Base-by-base conservation (phyloP, 805 yeast genomes). In the Teunomyces gatunensis region DNA sequence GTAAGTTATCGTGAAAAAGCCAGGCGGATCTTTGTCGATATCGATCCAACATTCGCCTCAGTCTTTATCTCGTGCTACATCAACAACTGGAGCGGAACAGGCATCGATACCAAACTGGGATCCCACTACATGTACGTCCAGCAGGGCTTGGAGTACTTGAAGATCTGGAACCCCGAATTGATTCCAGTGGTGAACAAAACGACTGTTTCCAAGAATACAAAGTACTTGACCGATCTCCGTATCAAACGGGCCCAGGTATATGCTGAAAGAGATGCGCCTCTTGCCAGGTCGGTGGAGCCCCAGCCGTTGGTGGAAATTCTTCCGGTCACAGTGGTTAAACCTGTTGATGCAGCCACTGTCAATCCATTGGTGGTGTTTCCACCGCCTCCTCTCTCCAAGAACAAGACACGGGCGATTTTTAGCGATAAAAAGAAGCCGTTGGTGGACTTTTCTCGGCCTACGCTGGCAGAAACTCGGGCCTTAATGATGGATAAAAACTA, bases 121-220 rank as follows among this genome's bases (percentile, higher is more conserved):
- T 59, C 68, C 2, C 71, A 69, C 46, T 68, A 65, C 47, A 49
- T 46, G 25, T 70, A 67, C 48, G 51, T 61, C 30, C 57, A 62
- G 46, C 59, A 54, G 23, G 75, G 67, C 1, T 56, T 73, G 40
- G 44, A 54, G 21, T 68, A 66, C 39, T 54, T 71, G 39, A 54
- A 52, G 20, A 53, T 56, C 6, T 69, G 74, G 73, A 57, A 64
- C 47, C 69, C 73, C 5, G 73, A 69, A 43, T 51, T 69, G n/a
- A 54, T 53, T 3, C 21, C 43, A 4, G 37, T 65, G 46, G 44
- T 56, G 20, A 33, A 53, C 5, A 18, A 13, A 6, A 46, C 51
- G 4, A 9, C 43, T 2, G 37, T 59, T 2, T 46, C 48, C 12
- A 47, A 51, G 9, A 17, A 47, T n/a, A 32, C 56, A 15, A 52